Base-by-base conservation (phyloP, 139 green algal genomes). In the Coccomyxa sp. region DNA sequence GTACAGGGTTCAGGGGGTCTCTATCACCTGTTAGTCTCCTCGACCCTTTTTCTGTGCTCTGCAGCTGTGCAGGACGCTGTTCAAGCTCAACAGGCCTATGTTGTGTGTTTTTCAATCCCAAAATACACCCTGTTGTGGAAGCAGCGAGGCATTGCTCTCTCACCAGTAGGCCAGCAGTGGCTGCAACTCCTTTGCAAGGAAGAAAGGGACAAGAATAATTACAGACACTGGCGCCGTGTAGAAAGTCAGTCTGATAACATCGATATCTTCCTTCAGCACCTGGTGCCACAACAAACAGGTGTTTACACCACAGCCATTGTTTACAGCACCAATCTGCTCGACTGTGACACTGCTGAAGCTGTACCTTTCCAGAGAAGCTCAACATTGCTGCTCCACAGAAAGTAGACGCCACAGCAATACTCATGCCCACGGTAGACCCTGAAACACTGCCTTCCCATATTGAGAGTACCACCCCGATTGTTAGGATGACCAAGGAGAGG, bases 211-310 rank as follows among this genome's bases (percentile, higher is more conserved):
- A 15, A 95, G 85, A 81, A 89, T 86, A 15, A 82, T 7, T 0
- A 87, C 58, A 13, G 87, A 89, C n/a, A 96, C 77, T 0, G 93
- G 93, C 16, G 93, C 89, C 1, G 91, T 93, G 87, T 95, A 96
- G 79, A 95, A 96, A 3, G 92, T 95, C 18, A 96, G 86, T 13
- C 89, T 81, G 59, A 93, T 79, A 18, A 93, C 92, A 82, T 94
- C 89, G 74, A 95, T 78, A 86, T 93, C 91, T 77, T 94, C 90
- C 13, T 80, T 85, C 79, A 93, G 83, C 27, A 93, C 74, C 75
- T 28, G 87, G 57, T 21, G 7, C 18, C 63, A 71, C 9, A 71
- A 28, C 1, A 21, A 71, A 25, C 7, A 71, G 1, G 18, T 71
- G 60, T 71, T 21, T 1, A 71, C 63, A 25, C 4, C 21, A 71